phyloP scores from a whole-genome alignment of 225 moss, liverwort and hornwort species.

The Rhytidiadelphus loreus region DNA sequence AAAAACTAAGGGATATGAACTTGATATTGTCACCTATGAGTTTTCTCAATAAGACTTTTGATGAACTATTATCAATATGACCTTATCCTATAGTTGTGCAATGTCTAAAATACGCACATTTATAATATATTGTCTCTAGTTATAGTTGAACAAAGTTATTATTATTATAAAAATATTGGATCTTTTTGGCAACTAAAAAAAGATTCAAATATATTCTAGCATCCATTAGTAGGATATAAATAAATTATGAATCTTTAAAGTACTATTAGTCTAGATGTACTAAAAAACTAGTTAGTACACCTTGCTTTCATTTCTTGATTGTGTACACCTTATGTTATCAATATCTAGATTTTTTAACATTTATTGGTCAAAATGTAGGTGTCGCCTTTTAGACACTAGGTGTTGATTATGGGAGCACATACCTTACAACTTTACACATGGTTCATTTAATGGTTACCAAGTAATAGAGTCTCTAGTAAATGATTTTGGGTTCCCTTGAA shows the following conservation, averaged over 20 bases:
- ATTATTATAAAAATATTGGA: background rate
- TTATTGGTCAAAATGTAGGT: background rate
- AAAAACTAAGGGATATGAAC: no score
- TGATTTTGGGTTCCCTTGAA: background rate
- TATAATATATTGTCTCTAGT: background rate
- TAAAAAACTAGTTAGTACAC: background rate
- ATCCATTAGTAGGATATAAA: background rate
- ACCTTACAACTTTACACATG: background rate
- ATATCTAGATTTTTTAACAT: background rate
- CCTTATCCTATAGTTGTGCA: rapidly evolving
- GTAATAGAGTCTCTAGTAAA: background rate
- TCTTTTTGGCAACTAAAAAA: background rate
- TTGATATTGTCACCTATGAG: no score
- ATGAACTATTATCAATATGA: background rate
- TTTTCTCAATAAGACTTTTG: background rate
- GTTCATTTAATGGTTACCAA: background rate
- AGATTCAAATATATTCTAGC: no score
- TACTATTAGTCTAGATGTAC: background rate
- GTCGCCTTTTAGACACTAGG: rapidly evolving
- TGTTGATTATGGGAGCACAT: background rate
- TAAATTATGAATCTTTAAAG: background rate
- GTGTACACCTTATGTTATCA: background rate
- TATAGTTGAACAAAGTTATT: background rate
- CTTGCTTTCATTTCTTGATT: background rate
- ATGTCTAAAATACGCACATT: background rate